Evolutionary conservation across 495 filamentous ascomycete species (phyloP).

Genomic region (Penicillium silybi): DNA sequence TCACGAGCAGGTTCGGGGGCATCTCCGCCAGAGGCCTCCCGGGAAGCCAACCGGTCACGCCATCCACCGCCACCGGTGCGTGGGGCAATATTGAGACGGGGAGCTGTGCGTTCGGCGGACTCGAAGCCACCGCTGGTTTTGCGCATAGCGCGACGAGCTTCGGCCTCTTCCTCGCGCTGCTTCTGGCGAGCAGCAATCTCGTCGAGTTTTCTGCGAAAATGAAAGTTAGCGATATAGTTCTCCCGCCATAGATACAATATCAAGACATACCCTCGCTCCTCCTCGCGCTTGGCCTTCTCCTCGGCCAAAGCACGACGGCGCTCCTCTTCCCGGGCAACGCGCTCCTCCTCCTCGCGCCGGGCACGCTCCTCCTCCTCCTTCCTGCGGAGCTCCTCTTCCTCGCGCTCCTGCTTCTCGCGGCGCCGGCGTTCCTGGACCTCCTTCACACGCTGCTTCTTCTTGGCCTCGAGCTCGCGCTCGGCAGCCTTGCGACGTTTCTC

Average conservation of each 20-base stretch:
- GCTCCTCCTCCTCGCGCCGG: conserved; percentile 77
- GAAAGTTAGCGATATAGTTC: conserved; percentile 14
- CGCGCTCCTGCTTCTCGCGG: conserved; percentile 73
- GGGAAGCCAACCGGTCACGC: conserved; percentile 81
- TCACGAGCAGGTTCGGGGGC: conserved; percentile 22
- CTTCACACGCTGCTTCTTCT: conserved; percentile 80
- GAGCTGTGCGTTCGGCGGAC: conserved; percentile 55
- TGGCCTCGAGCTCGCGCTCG: conserved; percentile 82
- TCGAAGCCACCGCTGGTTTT: conserved; percentile 41
- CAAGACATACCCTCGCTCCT: conserved; percentile 66
- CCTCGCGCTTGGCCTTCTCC: conserved; percentile 76
- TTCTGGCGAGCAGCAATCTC: conserved; percentile 61
- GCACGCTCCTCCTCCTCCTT: conserved; percentile 83
- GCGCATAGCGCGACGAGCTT: conserved; percentile 51
- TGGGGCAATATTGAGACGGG: conserved; percentile 61
- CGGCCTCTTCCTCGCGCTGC: conserved; percentile 66
- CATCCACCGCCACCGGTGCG: conserved; percentile 61
- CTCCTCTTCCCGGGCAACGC: conserved; percentile 67
- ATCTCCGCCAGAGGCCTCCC: conserved; percentile 37
- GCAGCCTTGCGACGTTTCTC: conserved; percentile 87
- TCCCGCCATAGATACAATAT: neutral
- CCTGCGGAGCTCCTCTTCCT: conserved; percentile 69
- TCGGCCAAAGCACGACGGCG: conserved; percentile 57
- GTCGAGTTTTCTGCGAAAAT: conserved; percentile 54
- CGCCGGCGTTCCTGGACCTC: conserved; percentile 69